Evolutionary conservation across 169 alveolate genomes (phyloP).

Genomic region (Theileria equi): DNA sequence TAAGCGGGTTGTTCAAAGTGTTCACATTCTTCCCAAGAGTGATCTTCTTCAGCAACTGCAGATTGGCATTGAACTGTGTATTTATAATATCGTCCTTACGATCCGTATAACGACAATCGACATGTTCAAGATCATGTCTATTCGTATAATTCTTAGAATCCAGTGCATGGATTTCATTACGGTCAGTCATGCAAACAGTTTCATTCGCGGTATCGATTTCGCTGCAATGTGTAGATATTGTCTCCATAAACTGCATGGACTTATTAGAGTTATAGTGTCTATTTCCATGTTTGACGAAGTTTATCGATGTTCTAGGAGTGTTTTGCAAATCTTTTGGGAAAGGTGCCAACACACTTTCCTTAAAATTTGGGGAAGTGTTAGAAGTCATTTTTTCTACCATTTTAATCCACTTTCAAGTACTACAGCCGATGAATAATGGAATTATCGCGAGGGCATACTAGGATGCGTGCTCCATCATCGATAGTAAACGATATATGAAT

Average conservation of each 20-base stretch:
- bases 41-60: background rate
- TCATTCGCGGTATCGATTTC: background rate
- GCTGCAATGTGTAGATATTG: constrained; percentile 4
- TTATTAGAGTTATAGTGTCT: background rate
- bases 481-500: no score
- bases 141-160: no score
- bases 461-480: no score
- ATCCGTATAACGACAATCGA: background rate
- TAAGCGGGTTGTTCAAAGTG: no score
- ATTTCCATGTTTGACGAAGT: background rate
- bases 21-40: no score
- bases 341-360: no score
- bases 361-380: no score
- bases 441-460: no score
- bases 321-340: background rate
- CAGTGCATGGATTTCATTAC: background rate
- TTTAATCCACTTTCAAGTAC: no score
- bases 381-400: no score
- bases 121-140: background rate
- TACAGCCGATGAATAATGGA: no score
- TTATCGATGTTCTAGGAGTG: background rate
- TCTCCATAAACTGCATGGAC: constrained; percentile 4
- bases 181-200: background rate
- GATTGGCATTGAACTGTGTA: background rate
- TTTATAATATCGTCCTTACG: background rate